Percentiles rank a stretch among this genome's conserved stretches.
Conservation (phyloP, 2,329 filamentous ascomycete species). For the Hysterium pulicare region DNA sequence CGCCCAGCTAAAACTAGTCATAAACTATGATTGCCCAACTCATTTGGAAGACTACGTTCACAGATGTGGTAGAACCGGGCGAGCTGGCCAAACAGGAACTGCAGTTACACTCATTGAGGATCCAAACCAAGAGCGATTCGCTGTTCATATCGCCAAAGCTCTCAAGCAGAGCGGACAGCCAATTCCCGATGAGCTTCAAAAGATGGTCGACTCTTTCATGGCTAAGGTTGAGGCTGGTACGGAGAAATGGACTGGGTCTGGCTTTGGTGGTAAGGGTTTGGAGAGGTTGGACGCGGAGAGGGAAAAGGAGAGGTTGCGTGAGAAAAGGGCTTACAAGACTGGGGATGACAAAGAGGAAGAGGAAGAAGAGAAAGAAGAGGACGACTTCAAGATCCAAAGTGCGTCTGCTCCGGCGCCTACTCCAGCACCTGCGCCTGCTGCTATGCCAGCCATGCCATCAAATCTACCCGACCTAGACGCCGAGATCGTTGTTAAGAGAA, state of each 20-base stretch:
- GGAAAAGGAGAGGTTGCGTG: conserved; percentile 78
- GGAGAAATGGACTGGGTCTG: conserved; percentile 76
- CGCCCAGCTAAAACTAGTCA: conserved; percentile 89
- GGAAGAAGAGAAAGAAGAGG: conserved; percentile 67
- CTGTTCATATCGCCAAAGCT: conserved; percentile 83
- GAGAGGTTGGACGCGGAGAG: conserved; percentile 89
- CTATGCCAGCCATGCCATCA: conserved; percentile 18
- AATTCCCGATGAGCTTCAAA: conserved; percentile 66
- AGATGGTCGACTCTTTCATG: conserved; percentile 65
- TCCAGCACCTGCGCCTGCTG: conserved; percentile 20
- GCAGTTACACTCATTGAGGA: conserved; percentile 94
- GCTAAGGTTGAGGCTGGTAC: conserved; percentile 92
- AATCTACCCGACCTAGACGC: conserved; percentile 53
- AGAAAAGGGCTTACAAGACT: conserved; percentile 73
- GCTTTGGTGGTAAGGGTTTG: conserved; percentile 92
- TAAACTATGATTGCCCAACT: conserved; percentile 93
- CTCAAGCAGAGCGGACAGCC: conserved; percentile 86
- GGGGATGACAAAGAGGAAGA: conserved; percentile 80
- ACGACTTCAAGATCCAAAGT: conserved; percentile 51
- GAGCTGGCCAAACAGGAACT: conserved; percentile 90
- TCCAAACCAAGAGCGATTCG: conserved; percentile 85
- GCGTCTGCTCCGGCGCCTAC: conserved; percentile 43
- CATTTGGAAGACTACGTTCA: conserved; percentile 97
- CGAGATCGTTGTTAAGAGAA: conserved; percentile 71
- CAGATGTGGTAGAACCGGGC: conserved; percentile 86